These are phyloP conservation scores for Ascochyta viciae-villosae DNA, from an alignment of 2,329 filamentous ascomycete species.

Conservation along the genomic window DNA sequence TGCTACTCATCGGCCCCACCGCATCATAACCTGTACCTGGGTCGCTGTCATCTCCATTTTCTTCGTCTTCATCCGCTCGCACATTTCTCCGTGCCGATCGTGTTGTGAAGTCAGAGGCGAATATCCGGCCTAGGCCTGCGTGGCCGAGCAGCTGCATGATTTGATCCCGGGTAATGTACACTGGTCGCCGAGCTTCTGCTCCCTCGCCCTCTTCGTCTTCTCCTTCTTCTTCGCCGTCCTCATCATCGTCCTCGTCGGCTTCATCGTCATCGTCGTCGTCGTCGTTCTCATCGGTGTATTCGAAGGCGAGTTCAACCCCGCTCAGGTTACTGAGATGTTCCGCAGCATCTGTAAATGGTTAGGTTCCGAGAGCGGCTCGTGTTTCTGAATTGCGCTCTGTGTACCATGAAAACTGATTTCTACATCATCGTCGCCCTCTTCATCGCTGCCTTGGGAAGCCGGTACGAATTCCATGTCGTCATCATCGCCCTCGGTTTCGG, in stretches of 20 bases:
- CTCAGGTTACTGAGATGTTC: conserved; percentile 52
- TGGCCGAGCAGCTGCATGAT: conserved; percentile 63
- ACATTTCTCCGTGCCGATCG: conserved; percentile 23
- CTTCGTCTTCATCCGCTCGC: conserved; percentile 41
- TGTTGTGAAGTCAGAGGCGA: conserved; percentile 47
- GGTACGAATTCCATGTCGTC: conserved; percentile 62
- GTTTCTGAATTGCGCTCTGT: not conserved
- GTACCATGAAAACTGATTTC: conserved; percentile 48
- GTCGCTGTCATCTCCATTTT: conserved; percentile 49
- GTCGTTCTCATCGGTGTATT: conserved; percentile 48
- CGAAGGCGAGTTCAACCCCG: conserved; percentile 52
- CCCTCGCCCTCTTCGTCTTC: conserved; percentile 45
- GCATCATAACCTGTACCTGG: conserved; percentile 47
- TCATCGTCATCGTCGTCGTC: conserved; percentile 37
- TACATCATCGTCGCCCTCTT: conserved; percentile 49
- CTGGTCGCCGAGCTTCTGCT: conserved; percentile 32
- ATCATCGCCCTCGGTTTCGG: conserved; percentile 53
- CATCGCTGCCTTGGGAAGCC: conserved; percentile 50
- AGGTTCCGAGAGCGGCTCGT: not conserved
- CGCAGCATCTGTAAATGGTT: conserved; percentile 44
- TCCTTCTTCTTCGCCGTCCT: conserved; percentile 34
- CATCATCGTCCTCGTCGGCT: conserved; percentile 45
- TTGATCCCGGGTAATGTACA: conserved; percentile 56
- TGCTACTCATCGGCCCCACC: conserved; percentile 38
- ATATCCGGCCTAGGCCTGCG: conserved; percentile 61